Conservation (phyloP, 2,329 filamentous ascomycete species). For the Biscogniauxia mediterranea region DNA sequence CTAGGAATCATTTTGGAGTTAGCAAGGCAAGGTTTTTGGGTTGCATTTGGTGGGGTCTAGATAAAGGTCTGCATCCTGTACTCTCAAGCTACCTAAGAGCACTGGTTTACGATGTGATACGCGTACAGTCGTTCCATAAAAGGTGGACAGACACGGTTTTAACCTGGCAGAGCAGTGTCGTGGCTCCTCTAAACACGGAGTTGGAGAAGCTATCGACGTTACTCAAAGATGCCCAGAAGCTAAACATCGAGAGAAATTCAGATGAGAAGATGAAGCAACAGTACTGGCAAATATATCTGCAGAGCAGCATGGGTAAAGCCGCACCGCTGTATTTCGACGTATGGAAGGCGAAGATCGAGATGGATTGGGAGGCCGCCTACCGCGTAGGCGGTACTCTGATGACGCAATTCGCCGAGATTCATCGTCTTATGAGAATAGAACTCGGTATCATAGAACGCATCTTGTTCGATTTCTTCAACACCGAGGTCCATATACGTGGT, state of each 20-base stretch:
- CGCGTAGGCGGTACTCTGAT: slow-evolving; percentile 18
- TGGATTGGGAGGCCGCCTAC: background rate
- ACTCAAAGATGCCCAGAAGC: background rate
- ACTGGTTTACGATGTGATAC: background rate
- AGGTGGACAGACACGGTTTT: background rate
- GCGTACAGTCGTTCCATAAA: background rate
- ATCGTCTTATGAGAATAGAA: slow-evolving; percentile 12
- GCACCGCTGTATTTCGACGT: background rate
- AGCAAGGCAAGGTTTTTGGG: background rate
- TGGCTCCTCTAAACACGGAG: background rate
- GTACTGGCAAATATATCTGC: background rate
- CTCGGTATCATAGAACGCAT: slow-evolving; percentile 20
- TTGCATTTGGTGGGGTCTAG: background rate
- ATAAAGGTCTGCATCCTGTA: background rate
- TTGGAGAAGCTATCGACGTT: background rate
- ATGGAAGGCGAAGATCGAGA: background rate
- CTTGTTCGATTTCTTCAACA: slow-evolving; percentile 20
- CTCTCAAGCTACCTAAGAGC: background rate
- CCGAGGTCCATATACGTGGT: background rate
- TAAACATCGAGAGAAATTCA: background rate
- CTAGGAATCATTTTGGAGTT: background rate
- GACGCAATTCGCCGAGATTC: background rate
- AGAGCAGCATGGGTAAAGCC: background rate
- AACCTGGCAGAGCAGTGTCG: background rate
- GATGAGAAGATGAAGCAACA: background rate